Evolutionary conservation across 2,329 filamentous ascomycete species (phyloP), one percentile per base, ranked within the genome.

Genomic region (Monosporascus sp.): DNA sequence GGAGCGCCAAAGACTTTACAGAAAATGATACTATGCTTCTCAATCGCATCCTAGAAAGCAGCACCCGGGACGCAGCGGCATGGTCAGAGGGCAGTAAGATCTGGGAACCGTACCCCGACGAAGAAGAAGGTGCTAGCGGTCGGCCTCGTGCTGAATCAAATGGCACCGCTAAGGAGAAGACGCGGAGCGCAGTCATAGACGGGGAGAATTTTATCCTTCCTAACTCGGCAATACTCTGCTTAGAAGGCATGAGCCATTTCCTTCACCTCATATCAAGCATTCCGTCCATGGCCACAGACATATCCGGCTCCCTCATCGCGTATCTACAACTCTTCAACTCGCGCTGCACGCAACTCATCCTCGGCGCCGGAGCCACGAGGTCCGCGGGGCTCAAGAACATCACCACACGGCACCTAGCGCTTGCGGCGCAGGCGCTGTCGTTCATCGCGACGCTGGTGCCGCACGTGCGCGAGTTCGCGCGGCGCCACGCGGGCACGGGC

Each of bases 321-420:
- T 96, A 95, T 66, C 79, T 97, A 16, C 90, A 94, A 60, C 80
- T 96, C 4, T 99, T 97, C 79, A 97, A 99, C 70, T 97, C 91
- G 2, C 87, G 94, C 20, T 92, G 92, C 54, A 95, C 89, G n/a
- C 94, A 99, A 68, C 82, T 99, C 54, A 97, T 99, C 59, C 84
- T 99, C 7, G 94, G 94, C 1, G 94, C 94, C 1, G 94, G 94
- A 5, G 94, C 94, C 4, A 97, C 90, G 5, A 81, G 85, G 37
- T 91, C 88, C 24, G 94, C 92, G 1, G 93, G 93, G 0, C 77
- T 99, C 20, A 96, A 91, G 69, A 97, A 97, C 65, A 99, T 99
- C 68, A 96, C 90, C 0, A 96, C 94, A 0, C 94, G 94, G 64
- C 93, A 99, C 71, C 81, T 99, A 2, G 92, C 94, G 0, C 83